Evolutionary conservation across 345 rosid species (phyloP).

Genomic region (Brassica napus): Da-Ae NC_063440.1:18091501-18092000

Average conservation of each 20-base stretch:
- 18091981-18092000: slow-evolving; percentile 82
- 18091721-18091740: slow-evolving; percentile 44
- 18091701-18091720: not conserved
- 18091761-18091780: slow-evolving; percentile 88
- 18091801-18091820: slow-evolving; percentile 78
- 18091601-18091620: not conserved
- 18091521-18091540: not conserved
- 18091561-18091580: too few relatives aligned
- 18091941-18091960: slow-evolving; percentile 52
- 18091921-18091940: slow-evolving; percentile 5
- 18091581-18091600: not conserved
- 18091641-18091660: not conserved
- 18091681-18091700: slow-evolving; percentile 32
- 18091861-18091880: slow-evolving; percentile 26
- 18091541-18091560: not conserved
- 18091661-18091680: not conserved
- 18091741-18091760: slow-evolving; percentile 54
- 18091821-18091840: slow-evolving; percentile 73
- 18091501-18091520: not conserved
- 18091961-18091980: slow-evolving; percentile 78
- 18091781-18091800: slow-evolving; percentile 95
- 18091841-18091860: slow-evolving; percentile 46
- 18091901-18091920: not conserved
- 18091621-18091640: not conserved
- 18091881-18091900: not conserved